Percentiles rank a stretch among this genome's conserved stretches.
phyloP scores from a whole-genome alignment of 192 early-diverging fungal species.

The Kickxella alabastrina region DNA sequence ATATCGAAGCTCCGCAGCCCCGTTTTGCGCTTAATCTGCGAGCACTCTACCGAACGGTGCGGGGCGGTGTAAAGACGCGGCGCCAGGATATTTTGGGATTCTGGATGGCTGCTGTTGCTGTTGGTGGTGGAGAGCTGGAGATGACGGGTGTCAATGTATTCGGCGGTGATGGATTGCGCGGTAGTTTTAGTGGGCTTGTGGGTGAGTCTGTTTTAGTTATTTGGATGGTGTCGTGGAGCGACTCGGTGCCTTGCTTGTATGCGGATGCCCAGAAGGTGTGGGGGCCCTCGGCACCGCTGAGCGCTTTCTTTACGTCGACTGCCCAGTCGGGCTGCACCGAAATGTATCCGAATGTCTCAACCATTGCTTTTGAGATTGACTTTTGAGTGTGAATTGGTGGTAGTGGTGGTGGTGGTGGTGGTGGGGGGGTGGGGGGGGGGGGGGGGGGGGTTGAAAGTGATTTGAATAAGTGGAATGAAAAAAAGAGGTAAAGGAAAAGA shows the following conservation, averaged over 20 bases:
- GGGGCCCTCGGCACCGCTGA: constrained; percentile 11
- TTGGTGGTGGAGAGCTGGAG: constrained; percentile 22
- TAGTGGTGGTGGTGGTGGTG: no score
- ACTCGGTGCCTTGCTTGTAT: constrained; percentile 22
- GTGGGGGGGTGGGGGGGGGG: no score
- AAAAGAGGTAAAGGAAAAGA: not conserved
- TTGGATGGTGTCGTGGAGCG: constrained; percentile 27
- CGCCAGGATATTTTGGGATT: no score
- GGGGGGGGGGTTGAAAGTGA: constrained; percentile 2
- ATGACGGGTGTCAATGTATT: constrained; percentile 20
- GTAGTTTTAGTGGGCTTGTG: not conserved
- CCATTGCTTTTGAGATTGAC: constrained; percentile 18
- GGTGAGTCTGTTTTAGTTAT: constrained; percentile 2
- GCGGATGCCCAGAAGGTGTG: constrained; percentile 49
- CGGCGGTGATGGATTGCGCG: constrained; percentile 4
- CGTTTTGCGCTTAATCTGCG: constrained; percentile 21
- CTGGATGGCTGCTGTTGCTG: no score
- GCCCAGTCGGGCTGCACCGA: constrained; percentile 52
- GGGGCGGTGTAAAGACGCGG: constrained; percentile 20
- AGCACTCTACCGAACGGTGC: constrained; percentile 15
- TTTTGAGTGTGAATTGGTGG: no score
- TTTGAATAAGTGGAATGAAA: not conserved
- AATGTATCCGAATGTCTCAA: constrained; percentile 33
- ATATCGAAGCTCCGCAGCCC: constrained; percentile 42
- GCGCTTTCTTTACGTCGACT: constrained; percentile 32